These are phyloP conservation scores for Aspergillus ruber DNA, from an alignment of 2,329 filamentous ascomycete species.

Conservation along the genomic window DNA sequence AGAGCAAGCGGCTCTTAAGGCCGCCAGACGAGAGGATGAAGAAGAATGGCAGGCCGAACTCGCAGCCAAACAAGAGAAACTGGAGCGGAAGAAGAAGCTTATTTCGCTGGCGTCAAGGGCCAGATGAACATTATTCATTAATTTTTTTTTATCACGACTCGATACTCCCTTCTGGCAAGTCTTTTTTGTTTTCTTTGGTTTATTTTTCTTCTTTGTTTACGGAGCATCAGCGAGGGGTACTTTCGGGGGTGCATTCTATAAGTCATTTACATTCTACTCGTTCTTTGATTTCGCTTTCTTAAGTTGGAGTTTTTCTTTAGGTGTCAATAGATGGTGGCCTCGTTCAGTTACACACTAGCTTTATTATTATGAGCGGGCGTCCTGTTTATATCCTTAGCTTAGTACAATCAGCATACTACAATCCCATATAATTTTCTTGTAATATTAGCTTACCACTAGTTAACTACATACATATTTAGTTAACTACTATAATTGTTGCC, in stretches of 20 bases:
- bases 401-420: neutral
- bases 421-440: too few species aligned
- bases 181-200: conserved; percentile 1
- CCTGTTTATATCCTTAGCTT: conserved; percentile 1
- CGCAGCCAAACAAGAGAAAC: conserved; percentile 41
- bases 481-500: neutral
- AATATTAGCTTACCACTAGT: too few species aligned
- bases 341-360: neutral
- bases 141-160: neutral
- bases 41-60: conserved; percentile 39
- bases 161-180: neutral
- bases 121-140: conserved; percentile 11
- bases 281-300: conserved; percentile 8
- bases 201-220: conserved; percentile 8
- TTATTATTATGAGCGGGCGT: conserved; percentile 11
- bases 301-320: conserved; percentile 10
- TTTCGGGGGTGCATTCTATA: conserved; percentile 14
- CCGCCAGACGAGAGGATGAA: conserved; percentile 42
- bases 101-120: conserved; percentile 29
- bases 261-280: conserved; percentile 4
- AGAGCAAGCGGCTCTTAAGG: conserved; percentile 35
- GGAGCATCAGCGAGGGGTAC: conserved; percentile 24
- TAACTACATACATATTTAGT: too few species aligned
- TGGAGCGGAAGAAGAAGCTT: conserved; percentile 40
- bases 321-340: conserved; percentile 2